Base-by-base conservation (phyloP, 73 alveolate genomes). In the Paramecium caudatum region DNA sequence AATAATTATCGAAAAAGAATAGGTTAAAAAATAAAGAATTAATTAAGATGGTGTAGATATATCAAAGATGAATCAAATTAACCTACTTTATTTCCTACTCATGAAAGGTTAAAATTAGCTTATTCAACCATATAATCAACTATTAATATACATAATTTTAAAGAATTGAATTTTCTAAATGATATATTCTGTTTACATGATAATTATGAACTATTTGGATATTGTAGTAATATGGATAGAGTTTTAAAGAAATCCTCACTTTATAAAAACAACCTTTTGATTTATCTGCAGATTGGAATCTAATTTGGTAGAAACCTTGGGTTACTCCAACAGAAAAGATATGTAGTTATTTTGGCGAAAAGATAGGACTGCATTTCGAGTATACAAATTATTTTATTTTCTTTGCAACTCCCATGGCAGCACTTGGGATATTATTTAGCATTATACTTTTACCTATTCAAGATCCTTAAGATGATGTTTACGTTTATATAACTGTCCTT, bases 51-150 rank as follows among this genome's bases (percentile, higher is more conserved):
- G 84, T 34, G 50, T 15, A 68, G 50, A 16, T 68, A 68, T 68
- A 34, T 34, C 9, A 37, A 34, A 68, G 34, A 37, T 37, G 84
- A 68, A 34, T 25, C 25, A 68, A 68, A 68, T 37, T 37, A 68
- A 68, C 8, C 34, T 12, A 34, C 84, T 34, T 68, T 68, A 34
- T 68, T 68, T 68, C 50, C 84, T 16, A n/a, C 84, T 68, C 84
- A 32, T 37, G 84, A 68, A 32, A 15, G 50, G 34, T 34, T 68
- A 34, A 68, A 68, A 68, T 3, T 68, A 68, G 17, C 84, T 33
- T 68, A 68, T 4, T 68, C 9, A 8, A 33, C 37, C 17, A 13
- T 68, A 32, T 1, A 6, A 9, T 34, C 47, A 0, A 25, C 50
- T 5, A 19, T 30, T 17, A 34, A 34, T 32, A 8, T 68, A 9